Base-by-base conservation (phyloP, 495 filamentous ascomycete species). In the Aspergillus carlsbadensis region DNA sequence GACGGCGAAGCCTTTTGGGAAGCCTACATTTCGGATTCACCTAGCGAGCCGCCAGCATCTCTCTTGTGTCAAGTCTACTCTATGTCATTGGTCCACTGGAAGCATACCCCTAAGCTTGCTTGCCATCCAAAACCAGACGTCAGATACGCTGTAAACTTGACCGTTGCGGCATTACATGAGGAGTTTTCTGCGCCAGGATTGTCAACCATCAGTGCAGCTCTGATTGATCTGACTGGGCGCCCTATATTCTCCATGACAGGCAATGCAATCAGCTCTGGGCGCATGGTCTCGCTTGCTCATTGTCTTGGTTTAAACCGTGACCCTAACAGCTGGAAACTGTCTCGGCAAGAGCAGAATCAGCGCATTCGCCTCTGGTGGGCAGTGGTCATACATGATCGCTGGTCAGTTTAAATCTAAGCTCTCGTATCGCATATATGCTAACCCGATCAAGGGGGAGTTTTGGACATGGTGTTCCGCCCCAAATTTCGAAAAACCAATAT, bases 21-120 rank as follows among this genome's bases (percentile, higher is more conserved):
- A 29, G 68, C 73, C 6, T 77, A 78, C 48, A 71, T 73, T 5
- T 70, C 74, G 7, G 73, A 76, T 1, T 57, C 56, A 0, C 66
- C 69, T 15, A 63, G 76, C 41, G 74, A 77, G 33, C 70, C 79
- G n/a, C 75, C 79, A 1, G 75, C 77, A 14, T 73, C 78, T 24
- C 63, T 84, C n/a, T 33, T 81, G n/a, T 81, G 77, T 47, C 76
- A 78, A 39, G 65, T 82, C 5, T 81, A 80, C 57, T 81, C 79
- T 6, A 78, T 77, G 66, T 79, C 77, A 10, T 57, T 80, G 2
- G 71, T 80, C 39, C 79, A 78, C 51, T 81, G 79, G 79, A 75
- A 75, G 37, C 72, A 75, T 46, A 76, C 70, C 0, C 72, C 70
- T 3, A 74, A 75, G 31, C 68, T 78, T 10, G 63, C 71, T 15